Evolutionary conservation across 2,329 filamentous ascomycete species (phyloP), one percentile per base, ranked within the genome.

Genomic region (Epichloe brachyelytri): DNA sequence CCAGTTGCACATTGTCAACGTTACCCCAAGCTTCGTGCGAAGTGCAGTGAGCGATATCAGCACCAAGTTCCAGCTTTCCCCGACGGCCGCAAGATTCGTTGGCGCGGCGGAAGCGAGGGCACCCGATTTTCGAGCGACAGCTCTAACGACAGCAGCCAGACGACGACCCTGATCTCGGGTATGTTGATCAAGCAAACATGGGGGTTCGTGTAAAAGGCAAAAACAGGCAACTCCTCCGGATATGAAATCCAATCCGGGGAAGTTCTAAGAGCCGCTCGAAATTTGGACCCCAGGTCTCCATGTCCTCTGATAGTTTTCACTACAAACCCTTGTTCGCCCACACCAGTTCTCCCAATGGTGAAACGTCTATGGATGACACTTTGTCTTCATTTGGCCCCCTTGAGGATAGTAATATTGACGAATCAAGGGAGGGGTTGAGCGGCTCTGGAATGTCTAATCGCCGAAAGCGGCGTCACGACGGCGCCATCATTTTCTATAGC

Each of bases 1-100:
- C 0, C 88, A 94, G 65, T 70, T 94, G 17, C 88, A 94, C 59
- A 91, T 89, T 0, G 76, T 93, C 57, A 90, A 88, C 53, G 87
- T 94, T 1, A 89, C 88, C 0, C 76, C 83, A 0, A 80, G 84
- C 30, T 91, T 91, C 59, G 81, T 93, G 39, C 82, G 85, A 52
- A 78, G 78, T 37, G 85, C 88, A 0, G 74, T 94, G 1, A 70
- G 73, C 0, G 80, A 85, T 47, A 78, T 82, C 56, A 91, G 86
- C 59, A 76, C 77, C 19, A 86, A 85, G 58, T 82, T 95, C 48
- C 86, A 94, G 62, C 63, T 94, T 0, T 91, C 87, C 71, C 72
- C 0, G 88, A 93, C 58, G 86, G 87, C 0, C 79, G 82, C 48
- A 90, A 88, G 63, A 79, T 94, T 30, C 77, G 86, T 46, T 94